These are phyloP conservation scores for Fusarium pilosicola DNA, from an alignment of 2,329 filamentous ascomycete species.

Conservation along the genomic window DNA sequence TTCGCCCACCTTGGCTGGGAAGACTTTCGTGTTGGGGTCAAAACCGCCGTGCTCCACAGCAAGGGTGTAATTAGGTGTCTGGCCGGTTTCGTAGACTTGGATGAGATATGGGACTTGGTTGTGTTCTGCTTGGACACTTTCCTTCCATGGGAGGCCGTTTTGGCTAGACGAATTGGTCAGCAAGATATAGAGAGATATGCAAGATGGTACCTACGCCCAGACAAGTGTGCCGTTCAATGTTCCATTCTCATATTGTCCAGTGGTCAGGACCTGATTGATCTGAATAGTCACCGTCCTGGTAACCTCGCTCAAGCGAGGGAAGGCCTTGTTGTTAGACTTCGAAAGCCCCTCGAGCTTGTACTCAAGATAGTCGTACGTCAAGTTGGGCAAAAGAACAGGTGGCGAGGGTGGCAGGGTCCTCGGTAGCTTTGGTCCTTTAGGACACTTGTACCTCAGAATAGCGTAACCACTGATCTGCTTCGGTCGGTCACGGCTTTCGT, in stretches of 20 bases:
- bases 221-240: constrained; percentile 27
- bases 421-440: not conserved
- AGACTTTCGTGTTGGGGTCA: constrained; percentile 61
- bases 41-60: constrained; percentile 62
- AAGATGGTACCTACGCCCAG: constrained; percentile 10
- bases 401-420: constrained; percentile 2
- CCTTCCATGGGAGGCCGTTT: constrained; percentile 26
- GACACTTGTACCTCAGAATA: constrained; percentile 14
- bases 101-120: constrained; percentile 34
- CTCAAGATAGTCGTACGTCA: constrained; percentile 55
- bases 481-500: constrained; percentile 28
- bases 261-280: constrained; percentile 52
- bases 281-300: constrained; percentile 61
- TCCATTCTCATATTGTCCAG: constrained; percentile 39
- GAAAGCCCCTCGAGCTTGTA: constrained; percentile 47
- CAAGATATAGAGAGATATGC: fast-evolving
- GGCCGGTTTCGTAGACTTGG: constrained; percentile 23
- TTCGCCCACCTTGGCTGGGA: constrained; percentile 65
- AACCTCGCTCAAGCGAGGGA: constrained; percentile 57
- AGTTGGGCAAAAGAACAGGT: constrained; percentile 48
- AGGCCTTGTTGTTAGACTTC: constrained; percentile 1
- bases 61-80: constrained; percentile 58
- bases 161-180: not conserved
- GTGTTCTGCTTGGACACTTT: constrained; percentile 16
- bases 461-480: constrained; percentile 23